Evolutionary conservation across 2,329 filamentous ascomycete genomes (phyloP).

Genomic region (Arthrobotrys conoides): DNA sequence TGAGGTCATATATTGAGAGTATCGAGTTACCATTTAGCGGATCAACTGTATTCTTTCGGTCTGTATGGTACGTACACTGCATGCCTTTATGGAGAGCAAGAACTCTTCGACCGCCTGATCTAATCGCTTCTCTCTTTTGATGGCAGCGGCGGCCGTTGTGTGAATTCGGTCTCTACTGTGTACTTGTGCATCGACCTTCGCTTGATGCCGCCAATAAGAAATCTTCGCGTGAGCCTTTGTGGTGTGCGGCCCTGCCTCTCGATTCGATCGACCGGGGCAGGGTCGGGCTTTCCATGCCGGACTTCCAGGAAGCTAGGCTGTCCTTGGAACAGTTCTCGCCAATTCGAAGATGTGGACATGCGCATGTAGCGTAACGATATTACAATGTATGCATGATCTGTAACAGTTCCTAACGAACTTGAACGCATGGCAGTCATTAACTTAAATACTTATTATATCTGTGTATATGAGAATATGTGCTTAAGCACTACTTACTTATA

Average conservation of each 20-base stretch:
- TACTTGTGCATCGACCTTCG: slow-evolving; percentile 46
- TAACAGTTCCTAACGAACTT: background rate
- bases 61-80: no score
- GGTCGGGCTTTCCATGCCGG: slow-evolving; percentile 23
- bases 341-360: slow-evolving; percentile 3
- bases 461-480: background rate
- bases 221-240: slow-evolving; percentile 36
- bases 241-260: slow-evolving; percentile 40
- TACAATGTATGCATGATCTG: slow-evolving; percentile 1
- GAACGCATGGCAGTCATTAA: background rate
- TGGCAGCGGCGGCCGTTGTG: slow-evolving; percentile 53
- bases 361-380: no score
- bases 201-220: slow-evolving; percentile 47
- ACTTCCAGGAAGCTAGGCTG: slow-evolving; percentile 45
- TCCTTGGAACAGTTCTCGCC: slow-evolving; percentile 27
- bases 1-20: no score
- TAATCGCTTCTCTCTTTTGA: slow-evolving; percentile 35
- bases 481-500: no score
- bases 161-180: slow-evolving; percentile 29
- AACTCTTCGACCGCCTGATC: background rate
- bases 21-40: background rate
- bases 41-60: no score
- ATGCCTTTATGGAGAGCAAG: no score
- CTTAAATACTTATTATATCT: background rate
- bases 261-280: slow-evolving; percentile 34